Conservation (phyloP, 2,329 filamentous ascomycete species). For the Purpureocillium takamizusanense region DNA sequence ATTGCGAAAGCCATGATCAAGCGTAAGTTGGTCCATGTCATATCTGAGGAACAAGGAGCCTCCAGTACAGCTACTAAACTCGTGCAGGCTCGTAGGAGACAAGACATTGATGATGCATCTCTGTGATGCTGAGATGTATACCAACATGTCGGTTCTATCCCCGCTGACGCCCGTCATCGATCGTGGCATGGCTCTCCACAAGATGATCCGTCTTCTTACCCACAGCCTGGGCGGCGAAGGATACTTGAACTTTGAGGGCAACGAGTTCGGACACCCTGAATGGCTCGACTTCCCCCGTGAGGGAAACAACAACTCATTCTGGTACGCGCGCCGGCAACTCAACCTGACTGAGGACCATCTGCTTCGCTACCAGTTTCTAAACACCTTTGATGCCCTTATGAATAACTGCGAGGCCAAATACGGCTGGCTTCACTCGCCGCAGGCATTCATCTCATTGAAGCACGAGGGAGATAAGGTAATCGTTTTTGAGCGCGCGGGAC, state of each 20-base stretch:
- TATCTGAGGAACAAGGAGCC: too few species aligned
- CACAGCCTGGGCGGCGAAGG: constrained; percentile 89
- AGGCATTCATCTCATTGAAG: constrained; percentile 91
- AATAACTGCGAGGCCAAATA: constrained; percentile 80
- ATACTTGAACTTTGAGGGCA: constrained; percentile 97
- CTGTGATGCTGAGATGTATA: constrained; percentile 94
- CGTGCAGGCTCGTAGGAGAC: constrained; percentile 75
- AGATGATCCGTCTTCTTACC: constrained; percentile 92
- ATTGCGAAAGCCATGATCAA: constrained; percentile 95
- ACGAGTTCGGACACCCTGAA: constrained; percentile 97
- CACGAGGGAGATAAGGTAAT: constrained; percentile 90
- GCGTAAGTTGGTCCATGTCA: constrained; percentile 52
- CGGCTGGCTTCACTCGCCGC: constrained; percentile 77
- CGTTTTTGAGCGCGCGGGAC: constrained; percentile 84
- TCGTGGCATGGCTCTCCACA: constrained; percentile 86
- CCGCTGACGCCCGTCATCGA: constrained; percentile 84
- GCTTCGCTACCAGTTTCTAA: constrained; percentile 82
- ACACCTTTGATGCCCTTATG: constrained; percentile 91
- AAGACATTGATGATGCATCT: constrained; percentile 98
- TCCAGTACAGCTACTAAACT: constrained; percentile 8
- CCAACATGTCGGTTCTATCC: constrained; percentile 83
- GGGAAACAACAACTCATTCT: constrained; percentile 88
- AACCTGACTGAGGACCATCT: constrained; percentile 82
- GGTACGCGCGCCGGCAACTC: constrained; percentile 87
- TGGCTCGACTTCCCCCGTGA: constrained; percentile 97